A percentile compares a stretch with the other conserved stretches of the same genome.
These are phyloP conservation scores for Syncephalastrum monosporum DNA, from an alignment of 371 early-diverging fungal species.

Conservation along the genomic window DNA sequence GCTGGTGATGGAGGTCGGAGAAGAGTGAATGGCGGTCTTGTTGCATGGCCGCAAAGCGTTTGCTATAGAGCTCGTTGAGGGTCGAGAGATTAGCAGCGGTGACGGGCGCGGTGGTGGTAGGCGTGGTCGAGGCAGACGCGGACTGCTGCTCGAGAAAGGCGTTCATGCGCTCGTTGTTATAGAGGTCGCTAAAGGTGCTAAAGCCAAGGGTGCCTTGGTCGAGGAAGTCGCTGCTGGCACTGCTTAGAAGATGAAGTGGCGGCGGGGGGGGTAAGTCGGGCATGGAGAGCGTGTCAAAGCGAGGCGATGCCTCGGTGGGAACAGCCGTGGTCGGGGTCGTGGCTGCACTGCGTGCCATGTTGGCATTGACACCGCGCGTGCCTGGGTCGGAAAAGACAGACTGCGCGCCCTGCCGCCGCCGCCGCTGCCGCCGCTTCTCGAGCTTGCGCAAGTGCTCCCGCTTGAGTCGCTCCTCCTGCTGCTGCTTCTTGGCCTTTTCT, in stretches of 20 bases:
- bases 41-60: constrained; percentile 15
- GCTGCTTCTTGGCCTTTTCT: constrained; percentile 20
- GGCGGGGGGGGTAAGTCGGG: constrained; percentile 10
- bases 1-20: too few relatives aligned
- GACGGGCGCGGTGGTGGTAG: constrained; percentile 8
- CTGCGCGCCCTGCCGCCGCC: constrained; percentile 1
- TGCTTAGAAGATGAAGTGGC: not conserved
- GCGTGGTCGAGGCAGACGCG: too few relatives aligned
- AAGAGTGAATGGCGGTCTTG: too few relatives aligned
- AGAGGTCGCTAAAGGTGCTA: constrained; percentile 6
- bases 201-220: not conserved
- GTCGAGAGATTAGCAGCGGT: constrained; percentile 23
- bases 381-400: constrained; percentile 13
- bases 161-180: constrained; percentile 4
- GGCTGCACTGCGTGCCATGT: too few relatives aligned
- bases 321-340: too few relatives aligned
- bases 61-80: constrained; percentile 16
- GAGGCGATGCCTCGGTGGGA: too few relatives aligned
- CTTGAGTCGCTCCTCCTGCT: constrained; percentile 14
- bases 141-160: constrained; percentile 5
- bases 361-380: too few relatives aligned
- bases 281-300: constrained; percentile 15
- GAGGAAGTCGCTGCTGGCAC: too few relatives aligned
- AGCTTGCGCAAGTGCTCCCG: constrained; percentile 13
- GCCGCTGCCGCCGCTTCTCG: constrained; percentile 14